These are phyloP conservation scores for Trichoderma harzianum DNA, from an alignment of 2,329 filamentous ascomycete species.

Conservation along the genomic window DNA sequence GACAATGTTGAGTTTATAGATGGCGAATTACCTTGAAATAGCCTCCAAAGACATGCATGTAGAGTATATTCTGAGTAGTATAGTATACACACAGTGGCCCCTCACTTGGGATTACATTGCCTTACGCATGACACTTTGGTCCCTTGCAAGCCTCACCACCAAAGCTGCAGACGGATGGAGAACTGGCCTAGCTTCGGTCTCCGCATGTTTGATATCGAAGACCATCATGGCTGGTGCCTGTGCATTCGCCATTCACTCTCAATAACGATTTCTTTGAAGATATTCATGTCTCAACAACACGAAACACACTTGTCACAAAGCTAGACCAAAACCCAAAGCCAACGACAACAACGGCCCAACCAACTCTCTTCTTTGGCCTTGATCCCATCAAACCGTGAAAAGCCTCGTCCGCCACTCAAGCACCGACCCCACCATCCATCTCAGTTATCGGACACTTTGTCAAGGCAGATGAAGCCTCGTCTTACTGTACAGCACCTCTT, in stretches of 20 bases:
- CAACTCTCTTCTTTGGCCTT: neutral
- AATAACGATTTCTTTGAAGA: neutral
- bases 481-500: neutral
- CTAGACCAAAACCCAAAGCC: neutral
- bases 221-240: neutral
- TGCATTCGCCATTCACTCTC: neutral
- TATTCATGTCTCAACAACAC: neutral
- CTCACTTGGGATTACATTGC: neutral
- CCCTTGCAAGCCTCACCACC: neutral
- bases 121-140: neutral
- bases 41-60: neutral
- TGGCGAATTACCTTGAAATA: neutral
- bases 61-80: neutral
- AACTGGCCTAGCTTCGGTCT: neutral
- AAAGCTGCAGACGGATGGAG: neutral
- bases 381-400: neutral
- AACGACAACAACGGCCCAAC: neutral
- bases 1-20: neutral
- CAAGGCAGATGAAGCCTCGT: neutral
- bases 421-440: neutral
- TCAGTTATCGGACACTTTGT: neutral
- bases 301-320: neutral
- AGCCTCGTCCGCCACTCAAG: constrained; percentile 2
- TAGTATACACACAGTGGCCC: neutral
- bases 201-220: neutral